Evolutionary conservation across 768 basidiomycete species (phyloP).

Genomic region (Russula sp.): DNA sequence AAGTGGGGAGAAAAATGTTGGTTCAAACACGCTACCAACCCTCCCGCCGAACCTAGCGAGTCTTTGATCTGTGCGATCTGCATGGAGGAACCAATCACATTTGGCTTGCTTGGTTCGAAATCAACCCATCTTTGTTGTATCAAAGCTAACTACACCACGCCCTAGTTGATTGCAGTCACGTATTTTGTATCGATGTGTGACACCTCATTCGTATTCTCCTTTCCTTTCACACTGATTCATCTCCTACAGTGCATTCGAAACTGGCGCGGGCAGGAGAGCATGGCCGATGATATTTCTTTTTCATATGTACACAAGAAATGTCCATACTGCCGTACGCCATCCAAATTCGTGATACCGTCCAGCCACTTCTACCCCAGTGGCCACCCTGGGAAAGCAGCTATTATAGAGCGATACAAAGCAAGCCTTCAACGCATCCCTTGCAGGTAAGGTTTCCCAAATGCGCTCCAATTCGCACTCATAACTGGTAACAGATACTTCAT

Average conservation of each 20-base stretch:
- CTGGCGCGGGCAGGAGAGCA: slow-evolving; percentile 62
- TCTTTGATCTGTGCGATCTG: slow-evolving; percentile 64
- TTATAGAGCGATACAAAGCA: slow-evolving; percentile 53
- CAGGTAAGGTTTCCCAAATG: slow-evolving; percentile 38
- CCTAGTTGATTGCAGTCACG: slow-evolving; percentile 66
- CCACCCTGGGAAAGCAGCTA: slow-evolving; percentile 43
- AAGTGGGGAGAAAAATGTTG: slow-evolving; percentile 63
- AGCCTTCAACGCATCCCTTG: slow-evolving; percentile 70
- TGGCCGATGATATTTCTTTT: slow-evolving; percentile 41
- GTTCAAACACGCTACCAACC: slow-evolving; percentile 49
- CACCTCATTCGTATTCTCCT: not conserved
- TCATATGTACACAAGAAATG: slow-evolving; percentile 68
- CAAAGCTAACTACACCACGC: slow-evolving; percentile 12
- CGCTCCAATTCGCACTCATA: not conserved
- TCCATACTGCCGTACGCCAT: slow-evolving; percentile 64
- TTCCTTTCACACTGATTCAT: not conserved
- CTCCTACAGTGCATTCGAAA: slow-evolving; percentile 59
- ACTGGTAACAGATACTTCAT: slow-evolving; percentile 49
- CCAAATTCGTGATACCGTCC: slow-evolving; percentile 67
- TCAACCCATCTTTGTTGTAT: not conserved
- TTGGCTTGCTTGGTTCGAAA: slow-evolving; percentile 54
- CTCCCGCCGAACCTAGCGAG: slow-evolving; percentile 23
- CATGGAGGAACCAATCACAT: slow-evolving; percentile 61
- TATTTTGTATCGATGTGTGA: slow-evolving; percentile 65
- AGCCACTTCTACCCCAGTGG: slow-evolving; percentile 55